Evolutionary conservation across 371 early-diverging fungal genomes (phyloP).

Genomic region (Syncephalastrum sp.): DNA sequence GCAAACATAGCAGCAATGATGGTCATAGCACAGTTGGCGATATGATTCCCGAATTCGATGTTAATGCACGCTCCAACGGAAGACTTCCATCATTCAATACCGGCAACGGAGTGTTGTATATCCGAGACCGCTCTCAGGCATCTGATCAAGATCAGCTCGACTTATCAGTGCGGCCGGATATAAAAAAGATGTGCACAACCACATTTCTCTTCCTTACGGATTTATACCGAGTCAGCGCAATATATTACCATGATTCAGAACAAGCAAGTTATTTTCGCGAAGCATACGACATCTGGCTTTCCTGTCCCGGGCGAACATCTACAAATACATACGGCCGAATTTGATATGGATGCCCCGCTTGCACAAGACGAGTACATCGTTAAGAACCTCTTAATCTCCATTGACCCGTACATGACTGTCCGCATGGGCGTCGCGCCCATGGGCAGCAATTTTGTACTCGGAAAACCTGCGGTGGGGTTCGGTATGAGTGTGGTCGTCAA

Average conservation of each 20-base stretch:
- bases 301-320: slow-evolving; percentile 42
- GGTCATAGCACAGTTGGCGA: no score
- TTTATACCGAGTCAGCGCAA: no score
- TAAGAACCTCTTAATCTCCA: slow-evolving; percentile 41
- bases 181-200: no score
- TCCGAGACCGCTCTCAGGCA: no score
- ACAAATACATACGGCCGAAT: slow-evolving; percentile 32
- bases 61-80: no score
- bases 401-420: slow-evolving; percentile 60
- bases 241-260: background rate
- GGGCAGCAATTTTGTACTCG: slow-evolving; percentile 55
- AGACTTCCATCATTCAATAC: no score
- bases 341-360: slow-evolving; percentile 40
- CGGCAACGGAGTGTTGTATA: no score
- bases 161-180: no score
- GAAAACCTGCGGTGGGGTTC: slow-evolving; percentile 57
- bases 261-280: slow-evolving; percentile 25
- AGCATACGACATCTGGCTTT: slow-evolving; percentile 25
- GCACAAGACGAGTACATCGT: slow-evolving; percentile 52
- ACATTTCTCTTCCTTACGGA: no score
- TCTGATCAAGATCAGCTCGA: no score
- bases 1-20: no score
- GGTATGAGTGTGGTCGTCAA: slow-evolving; percentile 59
- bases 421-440: slow-evolving; percentile 49
- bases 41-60: no score